A percentile compares a stretch with the other conserved stretches of the same genome.
Evolutionary conservation across 495 filamentous ascomycete species (phyloP).

Genomic region (Clavariopsis aquatica): DNA sequence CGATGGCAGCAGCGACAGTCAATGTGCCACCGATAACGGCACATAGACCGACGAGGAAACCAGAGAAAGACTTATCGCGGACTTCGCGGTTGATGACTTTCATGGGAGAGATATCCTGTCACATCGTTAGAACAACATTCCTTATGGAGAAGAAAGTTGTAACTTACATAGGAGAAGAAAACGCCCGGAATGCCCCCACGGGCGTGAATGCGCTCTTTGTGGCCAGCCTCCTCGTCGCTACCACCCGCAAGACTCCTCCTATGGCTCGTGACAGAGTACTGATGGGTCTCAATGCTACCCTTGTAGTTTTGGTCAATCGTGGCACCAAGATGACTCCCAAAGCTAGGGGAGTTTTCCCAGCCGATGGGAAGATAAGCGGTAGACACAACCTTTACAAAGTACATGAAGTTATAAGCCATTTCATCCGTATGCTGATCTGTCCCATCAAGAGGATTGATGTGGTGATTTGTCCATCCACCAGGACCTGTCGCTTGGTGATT

Average conservation of each 20-base stretch:
- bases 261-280: constrained; percentile 96
- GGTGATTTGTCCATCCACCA: constrained; percentile 75
- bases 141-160: neutral
- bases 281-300: constrained; percentile 92
- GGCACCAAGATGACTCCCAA: constrained; percentile 45
- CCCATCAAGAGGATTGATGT: constrained; percentile 87
- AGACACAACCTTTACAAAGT: constrained; percentile 97
- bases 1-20: constrained; percentile 91
- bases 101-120: constrained; percentile 96
- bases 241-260: constrained; percentile 83
- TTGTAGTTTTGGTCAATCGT: constrained; percentile 63
- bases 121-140: constrained; percentile 5
- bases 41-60: constrained; percentile 90
- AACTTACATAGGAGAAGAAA: constrained; percentile 91
- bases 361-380: constrained; percentile 92
- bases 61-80: constrained; percentile 78
- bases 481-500: constrained; percentile 51
- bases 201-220: constrained; percentile 86
- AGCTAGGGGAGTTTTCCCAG: constrained; percentile 57
- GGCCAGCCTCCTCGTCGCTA: constrained; percentile 76
- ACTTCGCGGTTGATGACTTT: constrained; percentile 98
- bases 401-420: constrained; percentile 93
- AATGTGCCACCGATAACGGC: constrained; percentile 93
- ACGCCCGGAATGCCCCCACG: constrained; percentile 92
- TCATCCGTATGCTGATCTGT: constrained; percentile 76